Evolutionary conservation across 169 alveolate genomes (phyloP).

Genomic region (Cryptosporidium parvum): DNA sequence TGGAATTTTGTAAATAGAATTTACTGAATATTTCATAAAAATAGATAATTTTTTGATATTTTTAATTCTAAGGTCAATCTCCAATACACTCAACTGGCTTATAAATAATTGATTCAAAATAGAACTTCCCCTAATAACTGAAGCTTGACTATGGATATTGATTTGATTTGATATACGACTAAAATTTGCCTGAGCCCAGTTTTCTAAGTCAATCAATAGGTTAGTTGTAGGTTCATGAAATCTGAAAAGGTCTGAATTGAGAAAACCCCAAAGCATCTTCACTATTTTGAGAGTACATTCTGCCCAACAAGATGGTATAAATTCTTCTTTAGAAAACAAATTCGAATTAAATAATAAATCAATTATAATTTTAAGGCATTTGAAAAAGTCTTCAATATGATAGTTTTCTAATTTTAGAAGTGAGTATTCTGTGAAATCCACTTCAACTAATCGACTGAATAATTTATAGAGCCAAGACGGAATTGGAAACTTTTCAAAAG

Average conservation of each 20-base stretch:
- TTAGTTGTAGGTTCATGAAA: conserved; percentile 25
- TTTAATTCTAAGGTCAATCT: conserved; percentile 14
- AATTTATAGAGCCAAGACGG: conserved; percentile 52
- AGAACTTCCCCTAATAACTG: conserved; percentile 14
- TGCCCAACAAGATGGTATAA: conserved; percentile 12
- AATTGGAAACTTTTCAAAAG: conserved; percentile 64
- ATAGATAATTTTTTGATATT: conserved; percentile 39
- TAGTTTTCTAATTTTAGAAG: background rate
- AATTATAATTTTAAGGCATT: conserved; percentile 17
- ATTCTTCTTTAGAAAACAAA: background rate
- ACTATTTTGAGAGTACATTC: conserved; percentile 22
- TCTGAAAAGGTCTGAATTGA: background rate
- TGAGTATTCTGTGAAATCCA: background rate
- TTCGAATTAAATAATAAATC: conserved; percentile 34
- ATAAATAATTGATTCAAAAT: conserved; percentile 44
- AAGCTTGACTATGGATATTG: background rate
- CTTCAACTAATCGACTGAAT: background rate
- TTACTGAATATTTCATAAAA: conserved; percentile 38
- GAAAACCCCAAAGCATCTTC: conserved; percentile 21
- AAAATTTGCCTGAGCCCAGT: conserved; percentile 25
- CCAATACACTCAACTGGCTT: conserved; percentile 33
- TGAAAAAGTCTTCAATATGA: conserved; percentile 19
- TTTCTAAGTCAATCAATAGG: conserved; percentile 25
- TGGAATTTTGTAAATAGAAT: conserved; percentile 24
- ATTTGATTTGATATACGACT: background rate